Percentiles rank a stretch among this genome's conserved stretches.
These are phyloP conservation scores for Astrephomene gubernaculifera DNA, from an alignment of 139 green algal species.

Conservation along the genomic window DNA sequence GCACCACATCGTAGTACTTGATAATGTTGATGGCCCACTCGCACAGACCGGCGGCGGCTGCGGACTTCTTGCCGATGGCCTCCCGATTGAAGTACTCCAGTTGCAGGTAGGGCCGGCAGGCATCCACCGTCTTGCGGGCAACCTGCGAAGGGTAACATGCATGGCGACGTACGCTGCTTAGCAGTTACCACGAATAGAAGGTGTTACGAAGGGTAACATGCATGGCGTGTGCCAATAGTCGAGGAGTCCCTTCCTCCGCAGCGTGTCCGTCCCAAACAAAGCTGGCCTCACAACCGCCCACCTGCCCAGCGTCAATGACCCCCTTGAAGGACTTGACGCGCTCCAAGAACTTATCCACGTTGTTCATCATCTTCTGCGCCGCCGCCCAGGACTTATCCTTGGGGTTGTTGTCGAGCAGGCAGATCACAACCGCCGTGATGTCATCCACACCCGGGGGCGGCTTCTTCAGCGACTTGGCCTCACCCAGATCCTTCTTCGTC, in stretches of 20 bases:
- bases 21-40: slow-evolving; percentile 94
- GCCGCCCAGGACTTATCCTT: slow-evolving; percentile 90
- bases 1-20: slow-evolving; percentile 91
- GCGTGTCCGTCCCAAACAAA: too few relatives aligned
- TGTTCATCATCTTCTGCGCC: slow-evolving; percentile 90
- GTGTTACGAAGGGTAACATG: too few relatives aligned
- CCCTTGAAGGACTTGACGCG: slow-evolving; percentile 89
- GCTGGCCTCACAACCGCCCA: background rate
- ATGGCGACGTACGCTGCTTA: too few relatives aligned
- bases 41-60: slow-evolving; percentile 88
- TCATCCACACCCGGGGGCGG: slow-evolving; percentile 90
- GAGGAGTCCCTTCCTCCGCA: too few relatives aligned
- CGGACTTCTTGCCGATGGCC: slow-evolving; percentile 88
- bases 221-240: too few relatives aligned
- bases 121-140: slow-evolving; percentile 82
- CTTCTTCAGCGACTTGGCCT: slow-evolving; percentile 93
- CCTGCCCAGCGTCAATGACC: slow-evolving; percentile 86
- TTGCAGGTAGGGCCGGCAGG: slow-evolving; percentile 82
- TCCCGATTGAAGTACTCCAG: slow-evolving; percentile 90
- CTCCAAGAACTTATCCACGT: slow-evolving; percentile 91
- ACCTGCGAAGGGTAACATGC: slow-evolving; percentile 54
- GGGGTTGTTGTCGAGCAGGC: slow-evolving; percentile 89
- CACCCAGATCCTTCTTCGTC: slow-evolving; percentile 91
- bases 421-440: slow-evolving; percentile 89
- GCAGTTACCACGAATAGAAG: too few relatives aligned